phyloP scores from a whole-genome alignment of 768 basidiomycete species.

The Suillus lakei region DNA sequence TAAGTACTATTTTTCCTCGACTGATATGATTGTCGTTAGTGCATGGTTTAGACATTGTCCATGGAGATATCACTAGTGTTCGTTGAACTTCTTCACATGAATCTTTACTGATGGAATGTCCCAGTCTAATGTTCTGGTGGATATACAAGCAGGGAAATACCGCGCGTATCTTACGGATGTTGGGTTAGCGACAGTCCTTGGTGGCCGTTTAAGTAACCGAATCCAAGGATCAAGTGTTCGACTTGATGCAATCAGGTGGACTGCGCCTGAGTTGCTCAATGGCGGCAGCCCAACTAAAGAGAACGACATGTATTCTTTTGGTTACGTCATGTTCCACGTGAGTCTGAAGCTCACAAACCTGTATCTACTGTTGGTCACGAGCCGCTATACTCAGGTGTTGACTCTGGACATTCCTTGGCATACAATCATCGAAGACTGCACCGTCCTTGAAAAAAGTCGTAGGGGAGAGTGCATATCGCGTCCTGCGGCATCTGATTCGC shows the following conservation, averaged over 20 bases:
- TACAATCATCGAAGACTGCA: neutral
- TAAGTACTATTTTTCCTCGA: neutral
- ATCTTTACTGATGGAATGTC: neutral
- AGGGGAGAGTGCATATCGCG: neutral
- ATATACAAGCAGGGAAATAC: constrained; percentile 29
- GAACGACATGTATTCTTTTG: constrained; percentile 46
- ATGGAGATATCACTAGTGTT: constrained; percentile 9
- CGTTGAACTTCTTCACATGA: neutral
- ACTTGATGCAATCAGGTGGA: constrained; percentile 45
- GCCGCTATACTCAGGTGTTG: neutral
- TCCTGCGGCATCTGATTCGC: neutral
- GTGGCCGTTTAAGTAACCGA: constrained; percentile 25
- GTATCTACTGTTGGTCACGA: neutral
- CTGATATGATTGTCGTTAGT: constrained; percentile 1
- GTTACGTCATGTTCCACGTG: constrained; percentile 22
- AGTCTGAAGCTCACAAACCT: neutral
- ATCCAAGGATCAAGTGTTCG: neutral
- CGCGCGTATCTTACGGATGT: constrained; percentile 46
- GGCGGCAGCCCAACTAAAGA: constrained; percentile 23
- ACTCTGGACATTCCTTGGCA: neutral
- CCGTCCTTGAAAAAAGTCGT: neutral
- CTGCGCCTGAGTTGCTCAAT: constrained; percentile 42
- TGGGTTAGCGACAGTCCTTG: constrained; percentile 43
- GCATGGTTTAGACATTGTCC: neutral
- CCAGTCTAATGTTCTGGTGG: constrained; percentile 48